Base-by-base conservation (phyloP, 140 eudicot genomes). In the Flaveria floridana region DNA sequence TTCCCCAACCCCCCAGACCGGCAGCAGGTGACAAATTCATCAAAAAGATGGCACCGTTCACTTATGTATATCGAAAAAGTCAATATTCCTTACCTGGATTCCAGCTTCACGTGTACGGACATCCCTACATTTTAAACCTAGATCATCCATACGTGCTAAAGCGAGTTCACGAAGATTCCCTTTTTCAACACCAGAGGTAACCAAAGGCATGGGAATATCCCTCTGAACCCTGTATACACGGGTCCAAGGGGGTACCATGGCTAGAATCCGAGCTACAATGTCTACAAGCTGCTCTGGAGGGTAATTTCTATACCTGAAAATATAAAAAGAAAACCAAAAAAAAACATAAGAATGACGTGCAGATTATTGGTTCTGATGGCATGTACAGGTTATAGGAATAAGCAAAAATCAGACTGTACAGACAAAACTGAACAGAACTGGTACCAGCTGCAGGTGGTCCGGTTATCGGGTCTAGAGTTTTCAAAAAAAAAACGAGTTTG, bases 61-160 rank as follows among this genome's bases (percentile, higher is more conserved):
- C 2, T 51, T 51, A 78, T 21, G 28, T 20, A 78, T 48, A 23
- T 21, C 18, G 37, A 34, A 51, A 58, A 15, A 16, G 3, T 8
- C 7, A 63, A 34, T 37, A 47, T 46, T 30, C 74, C 77, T 76
- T 79, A 87, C 99, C 89, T 94, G 99, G 81, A 94, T 94, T 44
- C 99, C 99, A 75, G 99, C 99, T 81, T 94, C 99, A 80, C 99
- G 97, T n/a, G 99, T 94, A 62, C 99, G 91, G 28, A 94, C 99
- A 85, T 94, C 99, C 56, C 99, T 85, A 51, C 99, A 94, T 84
- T 94, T 94, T 75, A 94, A 77, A 56, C 99, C 99, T 56, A 94
- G 73, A 81, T 94, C 99, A 83, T 90, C 97, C 99, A 94, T 94
- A 74, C 99, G 85, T 48, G 97, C 99, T 68, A 94, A 84, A 82